Evolutionary conservation across 179 eudicot genomes (phyloP), one percentile per base, ranked within the genome.

Genomic region (Spinacia oleracea): DNA sequence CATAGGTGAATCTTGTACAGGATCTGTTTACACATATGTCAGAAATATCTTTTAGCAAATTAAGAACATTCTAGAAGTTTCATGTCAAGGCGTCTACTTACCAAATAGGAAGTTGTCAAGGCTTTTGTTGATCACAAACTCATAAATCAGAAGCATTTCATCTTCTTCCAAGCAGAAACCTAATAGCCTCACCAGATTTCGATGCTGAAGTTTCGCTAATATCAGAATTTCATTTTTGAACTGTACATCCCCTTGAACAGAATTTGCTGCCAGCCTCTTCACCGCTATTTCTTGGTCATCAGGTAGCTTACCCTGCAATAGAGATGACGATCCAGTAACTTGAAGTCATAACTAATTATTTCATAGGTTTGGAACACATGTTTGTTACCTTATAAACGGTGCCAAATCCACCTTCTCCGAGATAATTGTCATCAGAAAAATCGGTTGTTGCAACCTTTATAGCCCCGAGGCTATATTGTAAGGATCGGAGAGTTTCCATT

Each of bases 131-230:
- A 64, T 23, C 20, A 86, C 75, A 73, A 80, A 77, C 67, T 81
- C 86, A 21, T 86, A 86, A 27, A 86, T 60, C 25, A 87, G 84
- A 80, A 87, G 83, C 70, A 73, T 85, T 78, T 87, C 88, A 29
- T 70, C 82, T 73, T 62, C 72, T 58, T 86, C 80, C 29, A 78
- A 73, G 72, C 84, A 82, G 32, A 78, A 82, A 21, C 84, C 84
- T 2, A 73, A 35, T 4, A 82, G 78, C 74, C 75, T 78, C 34
- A 78, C 81, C 71, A 82, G 55, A 67, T 82, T 82, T 48, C 71
- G 56, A n/a, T 82, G 84, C 12, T 78, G 71, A 40, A 82, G 84
- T n/a, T 78, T 82, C 9, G 84, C 84, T 35, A 84, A 34, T 15
- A 84, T 32, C 69, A 76, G 21, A 56, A 84, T 79, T 40, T 86